phyloP scores from a whole-genome alignment of 1,139 yeast species.

The Geotrichum candidum region DNA sequence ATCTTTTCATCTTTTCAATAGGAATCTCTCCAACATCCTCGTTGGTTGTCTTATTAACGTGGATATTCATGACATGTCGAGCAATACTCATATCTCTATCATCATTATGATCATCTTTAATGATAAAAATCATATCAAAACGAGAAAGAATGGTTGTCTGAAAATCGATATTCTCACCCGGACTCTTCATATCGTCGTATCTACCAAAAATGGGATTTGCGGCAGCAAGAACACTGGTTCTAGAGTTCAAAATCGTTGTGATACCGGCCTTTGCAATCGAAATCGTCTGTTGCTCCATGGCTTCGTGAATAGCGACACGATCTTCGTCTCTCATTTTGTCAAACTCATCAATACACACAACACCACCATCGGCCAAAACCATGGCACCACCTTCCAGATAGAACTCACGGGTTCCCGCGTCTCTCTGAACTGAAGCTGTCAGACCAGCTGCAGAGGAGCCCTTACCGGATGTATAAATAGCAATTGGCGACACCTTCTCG shows the following conservation, averaged over 20 bases:
- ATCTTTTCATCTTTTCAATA: slow-evolving; percentile 83
- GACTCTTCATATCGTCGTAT: slow-evolving; percentile 90
- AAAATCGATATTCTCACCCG: slow-evolving; percentile 97
- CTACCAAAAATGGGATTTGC: slow-evolving; percentile 97
- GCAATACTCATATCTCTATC: slow-evolving; percentile 86
- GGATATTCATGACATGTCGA: slow-evolving; percentile 90
- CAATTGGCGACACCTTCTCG: slow-evolving; percentile 89
- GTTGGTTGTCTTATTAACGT: slow-evolving; percentile 63
- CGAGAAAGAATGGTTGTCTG: slow-evolving; percentile 95
- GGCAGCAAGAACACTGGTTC: slow-evolving; percentile 95
- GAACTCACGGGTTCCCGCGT: slow-evolving; percentile 79
- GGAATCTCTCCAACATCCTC: slow-evolving; percentile 83
- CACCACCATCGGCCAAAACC: slow-evolving; percentile 99
- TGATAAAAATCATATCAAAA: slow-evolving; percentile 97
- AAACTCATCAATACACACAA: slow-evolving; percentile 97
- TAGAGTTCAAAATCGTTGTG: slow-evolving; percentile 88
- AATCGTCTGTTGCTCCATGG: slow-evolving; percentile 99
- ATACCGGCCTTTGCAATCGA: slow-evolving; percentile 99
- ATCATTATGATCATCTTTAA: slow-evolving; percentile 90
- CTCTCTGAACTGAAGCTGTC: slow-evolving; percentile 96
- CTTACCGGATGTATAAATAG: slow-evolving; percentile 96
- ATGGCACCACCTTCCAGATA: slow-evolving; percentile 98
- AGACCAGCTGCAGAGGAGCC: slow-evolving; percentile 99
- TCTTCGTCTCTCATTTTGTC: slow-evolving; percentile 99
- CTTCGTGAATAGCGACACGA: slow-evolving; percentile 98